Evolutionary conservation across 2,329 filamentous ascomycete species (phyloP).

Genomic region (Penicillium sp.): DNA sequence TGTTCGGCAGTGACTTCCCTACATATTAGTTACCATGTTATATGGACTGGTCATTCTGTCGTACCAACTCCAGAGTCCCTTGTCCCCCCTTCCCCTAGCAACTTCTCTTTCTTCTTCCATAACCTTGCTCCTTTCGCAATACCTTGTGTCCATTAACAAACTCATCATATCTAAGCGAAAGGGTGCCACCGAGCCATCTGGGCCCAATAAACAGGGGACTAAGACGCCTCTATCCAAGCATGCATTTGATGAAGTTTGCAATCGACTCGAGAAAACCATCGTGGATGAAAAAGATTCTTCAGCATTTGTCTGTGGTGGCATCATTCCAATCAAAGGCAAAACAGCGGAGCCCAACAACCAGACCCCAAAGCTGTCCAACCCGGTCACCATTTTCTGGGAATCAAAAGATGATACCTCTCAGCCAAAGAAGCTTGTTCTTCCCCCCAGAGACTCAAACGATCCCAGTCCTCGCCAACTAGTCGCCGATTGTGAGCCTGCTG

Average conservation of each 20-base stretch:
- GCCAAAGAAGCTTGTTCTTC: background rate
- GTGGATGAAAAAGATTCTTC: constrained; percentile 24
- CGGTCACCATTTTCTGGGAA: background rate
- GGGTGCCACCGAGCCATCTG: background rate
- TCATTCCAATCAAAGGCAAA: background rate
- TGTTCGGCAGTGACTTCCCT: no score
- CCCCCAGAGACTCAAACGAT: background rate
- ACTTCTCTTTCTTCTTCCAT: no score
- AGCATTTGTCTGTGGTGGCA: constrained; percentile 1
- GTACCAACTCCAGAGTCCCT: no score
- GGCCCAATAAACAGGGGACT: no score
- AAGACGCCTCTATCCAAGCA: background rate
- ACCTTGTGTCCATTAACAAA: background rate
- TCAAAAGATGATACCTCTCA: background rate
- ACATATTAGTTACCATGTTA: no score
- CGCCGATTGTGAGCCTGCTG: constrained; percentile 45
- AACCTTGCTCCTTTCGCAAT: no score
- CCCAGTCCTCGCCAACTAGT: constrained; percentile 25
- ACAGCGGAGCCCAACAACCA: background rate
- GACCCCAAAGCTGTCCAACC: background rate
- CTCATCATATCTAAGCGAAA: background rate
- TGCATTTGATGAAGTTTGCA: background rate
- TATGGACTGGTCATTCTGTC: no score
- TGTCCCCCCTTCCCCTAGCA: no score
- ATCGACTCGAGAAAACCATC: background rate